Percentiles rank a stretch among this genome's conserved stretches.
Conservation (phyloP, 768 basidiomycete genomes). For the Suillus fuscotomentosus region DNA sequence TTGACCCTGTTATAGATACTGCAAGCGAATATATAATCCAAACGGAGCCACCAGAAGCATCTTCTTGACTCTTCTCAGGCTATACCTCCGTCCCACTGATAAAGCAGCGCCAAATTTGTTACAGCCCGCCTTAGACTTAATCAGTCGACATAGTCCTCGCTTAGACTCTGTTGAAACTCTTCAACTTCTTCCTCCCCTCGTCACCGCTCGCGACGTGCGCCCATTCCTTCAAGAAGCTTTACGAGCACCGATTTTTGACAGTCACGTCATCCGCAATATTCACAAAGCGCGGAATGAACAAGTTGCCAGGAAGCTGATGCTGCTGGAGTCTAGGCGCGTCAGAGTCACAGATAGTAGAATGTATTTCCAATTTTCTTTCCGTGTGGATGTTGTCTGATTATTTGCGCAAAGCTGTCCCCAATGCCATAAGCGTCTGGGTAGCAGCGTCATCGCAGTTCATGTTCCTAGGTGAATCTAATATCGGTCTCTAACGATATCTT, state of each 20-base stretch:
- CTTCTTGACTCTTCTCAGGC: conserved; percentile 81
- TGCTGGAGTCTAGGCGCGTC: conserved; percentile 76
- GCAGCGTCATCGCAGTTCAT: conserved; percentile 93
- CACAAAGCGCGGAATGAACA: conserved; percentile 77
- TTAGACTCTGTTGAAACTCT: conserved; percentile 82
- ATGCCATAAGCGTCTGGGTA: conserved; percentile 91
- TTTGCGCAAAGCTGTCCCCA: conserved; percentile 74
- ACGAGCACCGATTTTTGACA: conserved; percentile 67
- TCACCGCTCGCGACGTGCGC: conserved; percentile 77
- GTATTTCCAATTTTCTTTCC: conserved; percentile 46
- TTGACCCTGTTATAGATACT: conserved; percentile 60
- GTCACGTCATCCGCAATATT: conserved; percentile 65
- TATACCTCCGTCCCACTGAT: conserved; percentile 78
- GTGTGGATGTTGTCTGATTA: not conserved
- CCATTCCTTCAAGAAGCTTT: conserved; percentile 74
- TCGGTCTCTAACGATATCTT: not conserved
- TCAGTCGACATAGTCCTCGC: conserved; percentile 78
- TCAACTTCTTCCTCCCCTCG: conserved; percentile 85
- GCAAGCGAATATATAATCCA: conserved; percentile 74
- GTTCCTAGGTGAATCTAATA: conserved; percentile 62
- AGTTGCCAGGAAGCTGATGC: conserved; percentile 68
- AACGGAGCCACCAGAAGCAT: conserved; percentile 55
- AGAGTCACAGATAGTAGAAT: conserved; percentile 91
- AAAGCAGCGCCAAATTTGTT: conserved; percentile 57
- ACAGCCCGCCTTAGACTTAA: conserved; percentile 82